Percentiles rank a stretch among this genome's conserved stretches.
Conservation (phyloP, 352 stramenopile genomes). For the Globisporangium lucens region DNA sequence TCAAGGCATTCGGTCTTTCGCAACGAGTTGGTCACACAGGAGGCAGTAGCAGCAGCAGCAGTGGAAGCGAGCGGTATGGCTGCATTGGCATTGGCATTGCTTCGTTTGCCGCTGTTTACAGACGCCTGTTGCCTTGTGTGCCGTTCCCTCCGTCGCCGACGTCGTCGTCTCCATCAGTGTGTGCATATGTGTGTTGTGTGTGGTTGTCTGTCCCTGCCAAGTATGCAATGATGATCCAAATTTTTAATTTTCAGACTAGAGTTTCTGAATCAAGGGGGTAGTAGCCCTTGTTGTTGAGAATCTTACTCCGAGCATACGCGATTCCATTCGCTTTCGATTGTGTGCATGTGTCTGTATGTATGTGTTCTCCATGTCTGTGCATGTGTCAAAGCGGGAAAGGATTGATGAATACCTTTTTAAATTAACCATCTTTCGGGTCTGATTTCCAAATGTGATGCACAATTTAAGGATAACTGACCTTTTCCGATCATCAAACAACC, state of each 20-base stretch:
- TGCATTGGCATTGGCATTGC: not conserved
- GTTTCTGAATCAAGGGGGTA: conserved; percentile 88
- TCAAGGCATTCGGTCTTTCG: conserved; percentile 10
- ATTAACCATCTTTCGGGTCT: conserved; percentile 91
- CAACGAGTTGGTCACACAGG: not conserved
- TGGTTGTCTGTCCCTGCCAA: conserved; percentile 6
- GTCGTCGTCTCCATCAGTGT: not conserved
- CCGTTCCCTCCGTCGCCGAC: not conserved
- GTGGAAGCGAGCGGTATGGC: not conserved
- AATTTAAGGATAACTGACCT: conserved; percentile 76
- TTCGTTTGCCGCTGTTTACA: not conserved
- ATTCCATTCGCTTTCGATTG: conserved; percentile 16
- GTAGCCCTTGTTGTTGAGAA: conserved; percentile 82
- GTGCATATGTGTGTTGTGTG: conserved; percentile 1
- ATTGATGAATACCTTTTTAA: conserved; percentile 80
- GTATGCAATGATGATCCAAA: conserved; percentile 78
- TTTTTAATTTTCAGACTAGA: conserved; percentile 90
- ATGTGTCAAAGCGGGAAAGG: conserved; percentile 29
- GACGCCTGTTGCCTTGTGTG: not conserved
- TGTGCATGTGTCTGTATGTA: conserved; percentile 4
- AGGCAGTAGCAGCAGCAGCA: not conserved
- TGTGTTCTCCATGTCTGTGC: not conserved
- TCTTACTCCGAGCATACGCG: conserved; percentile 69
- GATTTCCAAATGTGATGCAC: conserved; percentile 87
- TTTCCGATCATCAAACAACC: conserved; percentile 26